Base-by-base conservation (phyloP, 2,329 filamentous ascomycete genomes). In the Talaromyces pinophilus region DNA sequence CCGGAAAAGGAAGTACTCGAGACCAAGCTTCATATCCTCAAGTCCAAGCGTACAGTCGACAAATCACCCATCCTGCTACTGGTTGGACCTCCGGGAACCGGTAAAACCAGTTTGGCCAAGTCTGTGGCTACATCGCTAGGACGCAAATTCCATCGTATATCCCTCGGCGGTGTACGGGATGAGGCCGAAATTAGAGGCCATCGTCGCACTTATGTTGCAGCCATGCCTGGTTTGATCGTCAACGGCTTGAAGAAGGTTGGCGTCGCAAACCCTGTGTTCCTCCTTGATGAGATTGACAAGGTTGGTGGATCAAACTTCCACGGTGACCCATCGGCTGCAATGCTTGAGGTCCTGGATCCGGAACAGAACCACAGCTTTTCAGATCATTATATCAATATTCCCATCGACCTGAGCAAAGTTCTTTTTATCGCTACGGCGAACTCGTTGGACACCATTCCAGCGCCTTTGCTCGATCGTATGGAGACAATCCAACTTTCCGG, bases 241-340 rank as follows among this genome's bases (percentile, higher is more conserved):
- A 93, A 93, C 76, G 95, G 94, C 0, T 78, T 99, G 64, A 93
- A 95, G 81, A 99, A 98, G 81, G 94, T 96, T 38, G 94, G 93
- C 57, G 94, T 98, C 22, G 88, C 92, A 2, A 99, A 99, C 75
- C 95, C 95, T 0, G 94, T 99, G 65, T 92, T 99, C 80, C 82
- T 99, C 55, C 88, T 99, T 13, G 95, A 99, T 75, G 95, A 99
- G 81, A 97, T 99, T 71, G 95, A 99, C 83, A 99, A 99, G 84
- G 87, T 99, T 68, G 93, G 93, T 69, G 88, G 89, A 67, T 89
- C 92, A 42, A 98, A 94, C 77, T 91, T 95, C 77, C 93, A 99
- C 71, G 95, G 95, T 48, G 95, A 99, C 74, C 95, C 95, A 3
- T 96, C 92, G 22, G 95, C 95, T 25, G 95, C 95, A 8, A 97